Base-by-base conservation (phyloP, 495 filamentous ascomycete genomes). In the Patellaria atrata region DNA sequence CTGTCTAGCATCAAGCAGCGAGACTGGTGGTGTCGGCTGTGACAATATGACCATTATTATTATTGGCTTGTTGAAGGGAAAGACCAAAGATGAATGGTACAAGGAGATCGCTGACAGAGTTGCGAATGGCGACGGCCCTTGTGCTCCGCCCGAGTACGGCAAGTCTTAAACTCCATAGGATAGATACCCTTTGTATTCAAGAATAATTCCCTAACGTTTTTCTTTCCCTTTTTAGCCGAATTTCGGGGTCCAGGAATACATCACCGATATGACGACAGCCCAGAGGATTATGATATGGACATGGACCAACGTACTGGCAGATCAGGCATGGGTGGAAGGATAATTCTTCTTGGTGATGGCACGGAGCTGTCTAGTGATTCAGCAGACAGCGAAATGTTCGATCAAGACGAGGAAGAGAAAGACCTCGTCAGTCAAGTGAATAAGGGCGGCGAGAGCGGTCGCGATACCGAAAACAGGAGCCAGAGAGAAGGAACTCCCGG, bases 41-140 rank as follows among this genome's bases (percentile, higher is more conserved):
- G 89, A 97, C 61, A 97, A 97, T 65, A 97, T 97, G 89, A 97
- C 89, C 44, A 94, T 96, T 80, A 68, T 77, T 48, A 64, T 97
- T 45, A 65, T 97, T 53, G 89, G 77, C 43, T 72, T 97, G 50
- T 72, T 97, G 35, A 71, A 76, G 44, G 89, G 87, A 54, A 78
- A 77, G 67, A 84, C 71, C 49, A 94, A 92, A 65, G 85, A 94
- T 53, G 77, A 94, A 60, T 97, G 89, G 89, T 96, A 96, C 54
- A 79, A 93, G 45, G 73, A 84, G 63, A 80, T 97, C 58, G 84
- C 77, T 41, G 84, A 80, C 59, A 70, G 89, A 57, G 91, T 96
- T 59, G 83, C 87, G 30, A 84, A 84, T 53, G 89, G 89, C 56
- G 91, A 97, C 63, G 89, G 89, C 53, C 89, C 91, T 56, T 94